Evolutionary conservation across 257 asterid genomes (phyloP), one percentile per base, ranked within the genome.

Genomic region (Forsythia suspensa): DNA sequence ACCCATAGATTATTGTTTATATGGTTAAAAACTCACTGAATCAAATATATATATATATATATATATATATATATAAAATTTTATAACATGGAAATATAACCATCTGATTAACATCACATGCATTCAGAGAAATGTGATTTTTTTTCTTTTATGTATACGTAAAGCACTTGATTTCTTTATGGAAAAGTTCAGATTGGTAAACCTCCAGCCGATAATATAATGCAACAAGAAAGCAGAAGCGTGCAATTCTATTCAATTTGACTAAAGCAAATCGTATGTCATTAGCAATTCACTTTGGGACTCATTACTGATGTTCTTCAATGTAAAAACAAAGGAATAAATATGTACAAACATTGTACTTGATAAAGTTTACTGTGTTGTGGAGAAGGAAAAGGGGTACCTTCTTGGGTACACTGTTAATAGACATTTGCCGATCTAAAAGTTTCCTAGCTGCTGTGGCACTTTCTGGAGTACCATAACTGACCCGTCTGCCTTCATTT

Each of bases 361-460:
- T 10, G 15, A 24, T 63, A 10, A 63, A 21, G 70, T 10, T 63
- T 24, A 72, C 29, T 42, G 41, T 39, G n/a, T 70, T 18, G 80
- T 63, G 70, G n/a, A 61, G 21, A 38, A 7, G 52, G 13, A 74
- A 80, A 29, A 66, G 73, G 9, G 7, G 16, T 77, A 92, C 98
- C 97, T 94, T 94, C 91, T 94, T 94, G 40, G 98, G 96, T 74
- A 94, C 92, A 86, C 95, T 94, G 80, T 85, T 91, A 79, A 92
- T 90, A 70, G 98, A 94, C 97, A 92, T 94, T 82, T 94, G 98
- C 59, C 98, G 89, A 85, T 94, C 97, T 83, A 94, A 87, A 61
- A 94, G 95, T 86, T 91, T 94, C 84, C 97, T 92, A 55, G 98
- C 98, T 16, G 97, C 98, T 80, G 97, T 91, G 73, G 98, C 97